Evolutionary conservation across 176 grass and related monocot species (phyloP).

Genomic region (Tillandsia fasciculata): DNA sequence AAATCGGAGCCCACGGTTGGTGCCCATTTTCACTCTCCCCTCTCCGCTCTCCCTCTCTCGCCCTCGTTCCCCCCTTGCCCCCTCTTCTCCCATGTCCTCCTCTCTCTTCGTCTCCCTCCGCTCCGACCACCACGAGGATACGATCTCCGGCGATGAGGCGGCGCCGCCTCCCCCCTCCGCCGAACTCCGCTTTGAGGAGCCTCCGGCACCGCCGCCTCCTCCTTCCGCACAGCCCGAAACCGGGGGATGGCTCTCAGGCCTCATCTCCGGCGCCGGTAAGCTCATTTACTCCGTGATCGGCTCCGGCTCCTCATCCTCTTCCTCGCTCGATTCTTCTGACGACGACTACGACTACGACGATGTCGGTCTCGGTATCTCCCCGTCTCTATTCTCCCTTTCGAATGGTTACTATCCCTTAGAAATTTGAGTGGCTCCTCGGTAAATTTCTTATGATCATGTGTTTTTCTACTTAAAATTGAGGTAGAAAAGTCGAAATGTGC

Average conservation of each 20-base stretch:
- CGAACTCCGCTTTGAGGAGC: conserved; percentile 7
- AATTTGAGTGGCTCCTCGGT: conserved; percentile 8
- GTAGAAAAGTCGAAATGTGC: not conserved
- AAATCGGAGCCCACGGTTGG: not conserved
- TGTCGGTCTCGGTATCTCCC: conserved; percentile 13
- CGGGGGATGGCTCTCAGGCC: conserved; percentile 42
- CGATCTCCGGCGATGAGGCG: conserved; percentile 13
- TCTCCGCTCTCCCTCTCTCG: conserved; percentile 12
- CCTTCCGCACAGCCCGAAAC: not conserved
- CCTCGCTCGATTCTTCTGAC: conserved; percentile 15
- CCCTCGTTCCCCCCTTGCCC: not conserved
- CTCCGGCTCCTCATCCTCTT: conserved; percentile 27
- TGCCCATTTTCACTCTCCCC: not conserved
- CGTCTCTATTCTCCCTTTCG: conserved; percentile 9
- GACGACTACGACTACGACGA: conserved; percentile 18
- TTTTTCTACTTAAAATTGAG: conserved; percentile 1
- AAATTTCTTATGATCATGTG: not conserved
- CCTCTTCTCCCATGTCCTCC: not conserved
- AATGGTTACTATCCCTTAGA: not conserved
- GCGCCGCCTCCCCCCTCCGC: not conserved
- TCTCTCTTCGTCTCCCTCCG: conserved; percentile 20
- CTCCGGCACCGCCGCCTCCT: conserved; percentile 13
- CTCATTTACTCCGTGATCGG: conserved; percentile 54
- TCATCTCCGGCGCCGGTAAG: conserved; percentile 54
- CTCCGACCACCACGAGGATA: not conserved